Base-by-base conservation (phyloP, 768 basidiomycete genomes). In the Galerina sulciceps region DNA sequence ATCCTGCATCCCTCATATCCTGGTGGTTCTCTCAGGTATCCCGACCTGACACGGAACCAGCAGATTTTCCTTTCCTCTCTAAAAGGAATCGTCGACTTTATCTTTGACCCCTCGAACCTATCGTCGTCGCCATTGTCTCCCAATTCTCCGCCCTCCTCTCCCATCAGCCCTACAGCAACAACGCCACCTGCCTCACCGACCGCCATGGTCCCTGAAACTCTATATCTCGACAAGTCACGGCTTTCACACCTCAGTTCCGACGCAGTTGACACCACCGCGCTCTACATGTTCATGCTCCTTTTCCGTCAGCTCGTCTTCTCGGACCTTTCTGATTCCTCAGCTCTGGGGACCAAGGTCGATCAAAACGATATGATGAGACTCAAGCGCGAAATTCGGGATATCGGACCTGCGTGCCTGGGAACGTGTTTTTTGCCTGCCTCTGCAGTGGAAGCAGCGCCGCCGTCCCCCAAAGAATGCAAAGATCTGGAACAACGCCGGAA, bases 261-360 rank as follows among this genome's bases (percentile, higher is more conserved):
- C 59, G 87, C 88, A 0, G 81, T 85, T 26, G 93, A 96, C 65
- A 77, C 88, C 42, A 85, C 85, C 17, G 84, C 88, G 44, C 73
- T 93, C 50, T 91, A 89, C 74, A 88, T 94, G 85, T 85, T 93
- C 64, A 77, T 93, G 36, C 77, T 94, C 66, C 85, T 94, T 18
- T 93, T 87, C 70, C 86, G 91, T 41, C 89, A 93, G 68, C 83
- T 94, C 63, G 73, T 85, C 40, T 81, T 81, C 64, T 83, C 85
- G 53, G 78, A 78, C 38, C 67, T 75, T 34, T 68, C 71, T 51
- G 72, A 75, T 53, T 64, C 74, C 31, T 58, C 74, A 14, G 49
- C 62, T 37, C 61, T 60, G 67, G 61, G 73, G 68, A 55, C 77
- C 50, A 77, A 76, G 68, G 71, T 83, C 52, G 82, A 79, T 63